phyloP scores from a whole-genome alignment of 1,284 basidiomycete species.

The Cerrena zonata region DNA sequence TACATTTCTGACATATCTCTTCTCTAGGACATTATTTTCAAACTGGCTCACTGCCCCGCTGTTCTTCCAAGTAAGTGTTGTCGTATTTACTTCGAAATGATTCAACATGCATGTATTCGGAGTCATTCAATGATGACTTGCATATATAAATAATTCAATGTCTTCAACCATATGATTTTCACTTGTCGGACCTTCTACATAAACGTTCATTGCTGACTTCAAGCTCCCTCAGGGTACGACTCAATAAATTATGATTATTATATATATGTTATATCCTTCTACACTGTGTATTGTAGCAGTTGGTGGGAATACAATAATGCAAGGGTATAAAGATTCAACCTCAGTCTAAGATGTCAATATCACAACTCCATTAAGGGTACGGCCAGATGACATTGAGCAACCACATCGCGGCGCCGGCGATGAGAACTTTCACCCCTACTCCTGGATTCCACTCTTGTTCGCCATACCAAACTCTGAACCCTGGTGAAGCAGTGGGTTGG shows the following conservation, averaged over 20 bases:
- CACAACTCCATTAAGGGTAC: constrained; percentile 30
- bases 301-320: background rate
- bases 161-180: constrained; percentile 40
- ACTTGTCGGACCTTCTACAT: background rate
- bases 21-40: constrained; percentile 23
- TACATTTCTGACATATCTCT: constrained; percentile 17
- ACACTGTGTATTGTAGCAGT: background rate
- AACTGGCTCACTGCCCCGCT: background rate
- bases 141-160: constrained; percentile 26
- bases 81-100: constrained; percentile 13
- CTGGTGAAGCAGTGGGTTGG: constrained; percentile 19
- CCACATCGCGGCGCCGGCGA: constrained; percentile 45
- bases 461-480: constrained; percentile 28
- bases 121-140: constrained; percentile 1
- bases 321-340: background rate
- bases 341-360: background rate
- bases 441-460: constrained; percentile 29
- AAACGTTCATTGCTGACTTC: background rate
- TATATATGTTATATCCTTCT: background rate
- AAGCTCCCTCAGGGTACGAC: background rate
- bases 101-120: constrained; percentile 11
- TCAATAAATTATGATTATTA: background rate
- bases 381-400: constrained; percentile 51
- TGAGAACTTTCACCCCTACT: constrained; percentile 32
- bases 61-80: constrained; percentile 10